A percentile compares a stretch with the other conserved stretches of the same genome.
Conservation (phyloP, 306 rosid genomes). For the Sophora flavescens region DNA sequence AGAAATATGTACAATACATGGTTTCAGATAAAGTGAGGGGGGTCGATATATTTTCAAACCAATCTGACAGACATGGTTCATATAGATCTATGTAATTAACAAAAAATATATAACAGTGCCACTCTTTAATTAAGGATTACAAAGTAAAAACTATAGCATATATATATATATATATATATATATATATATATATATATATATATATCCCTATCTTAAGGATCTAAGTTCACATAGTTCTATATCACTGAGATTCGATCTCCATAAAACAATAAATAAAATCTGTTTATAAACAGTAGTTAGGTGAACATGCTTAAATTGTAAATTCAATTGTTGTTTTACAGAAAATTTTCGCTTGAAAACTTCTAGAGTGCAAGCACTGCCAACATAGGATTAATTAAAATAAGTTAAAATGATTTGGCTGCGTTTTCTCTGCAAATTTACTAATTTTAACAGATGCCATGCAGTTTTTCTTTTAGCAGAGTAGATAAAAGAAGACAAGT, state of each 20-base stretch:
- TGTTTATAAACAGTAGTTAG: slow-evolving; percentile 48
- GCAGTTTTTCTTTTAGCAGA: slow-evolving; percentile 33
- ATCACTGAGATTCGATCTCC: slow-evolving; percentile 51
- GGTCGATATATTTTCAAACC: slow-evolving; percentile 51
- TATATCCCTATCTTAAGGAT: slow-evolving; percentile 48
- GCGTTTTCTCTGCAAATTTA: slow-evolving; percentile 11
- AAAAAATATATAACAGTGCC: slow-evolving; percentile 42
- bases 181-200: no score
- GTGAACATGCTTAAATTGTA: slow-evolving; percentile 37
- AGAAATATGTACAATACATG: slow-evolving; percentile 35
- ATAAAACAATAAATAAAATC: slow-evolving; percentile 29
- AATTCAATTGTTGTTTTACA: slow-evolving; percentile 12
- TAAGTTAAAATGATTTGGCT: slow-evolving; percentile 31
- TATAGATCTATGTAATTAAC: slow-evolving; percentile 53
- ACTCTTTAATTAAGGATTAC: slow-evolving; percentile 55
- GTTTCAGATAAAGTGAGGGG: slow-evolving; percentile 40
- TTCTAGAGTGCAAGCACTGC: not conserved
- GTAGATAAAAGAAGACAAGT: slow-evolving; percentile 58
- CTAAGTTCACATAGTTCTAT: slow-evolving; percentile 48
- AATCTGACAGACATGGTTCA: slow-evolving; percentile 82
- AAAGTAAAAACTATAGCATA: slow-evolving; percentile 46
- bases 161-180: no score
- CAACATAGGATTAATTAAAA: not conserved
- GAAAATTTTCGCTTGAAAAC: slow-evolving; percentile 17
- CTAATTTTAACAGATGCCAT: slow-evolving; percentile 26